Conservation (phyloP, 768 basidiomycete species). For the Termitomyces sp. region DNA sequence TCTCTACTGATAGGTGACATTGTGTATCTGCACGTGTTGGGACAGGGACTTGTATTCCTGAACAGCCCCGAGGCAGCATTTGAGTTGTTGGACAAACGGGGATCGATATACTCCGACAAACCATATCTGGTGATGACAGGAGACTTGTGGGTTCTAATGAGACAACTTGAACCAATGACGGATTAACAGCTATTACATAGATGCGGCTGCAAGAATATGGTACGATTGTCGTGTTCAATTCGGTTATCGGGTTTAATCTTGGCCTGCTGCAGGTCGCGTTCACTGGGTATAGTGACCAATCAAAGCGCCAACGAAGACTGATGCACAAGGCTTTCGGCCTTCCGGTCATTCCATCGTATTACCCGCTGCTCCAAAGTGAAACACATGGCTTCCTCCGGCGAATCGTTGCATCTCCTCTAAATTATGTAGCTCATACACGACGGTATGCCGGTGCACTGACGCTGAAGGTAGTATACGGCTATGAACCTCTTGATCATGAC, state of each 20-base stretch:
- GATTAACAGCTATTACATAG: slow-evolving; percentile 24
- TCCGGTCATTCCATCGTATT: slow-evolving; percentile 50
- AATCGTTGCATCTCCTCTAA: slow-evolving; percentile 43
- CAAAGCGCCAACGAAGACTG: slow-evolving; percentile 62
- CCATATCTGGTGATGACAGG: slow-evolving; percentile 66
- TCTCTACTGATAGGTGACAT: slow-evolving; percentile 47
- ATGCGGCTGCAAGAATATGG: slow-evolving; percentile 69
- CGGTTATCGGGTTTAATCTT: background rate
- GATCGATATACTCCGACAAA: slow-evolving; percentile 74
- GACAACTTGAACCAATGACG: background rate
- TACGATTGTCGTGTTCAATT: slow-evolving; percentile 23
- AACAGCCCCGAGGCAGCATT: slow-evolving; percentile 55
- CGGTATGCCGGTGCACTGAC: slow-evolving; percentile 61
- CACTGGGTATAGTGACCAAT: slow-evolving; percentile 60
- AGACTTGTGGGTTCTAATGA: slow-evolving; percentile 51
- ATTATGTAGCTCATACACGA: slow-evolving; percentile 33
- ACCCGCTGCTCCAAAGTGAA: slow-evolving; percentile 53
- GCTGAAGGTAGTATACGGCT: slow-evolving; percentile 60
- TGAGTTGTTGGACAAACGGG: slow-evolving; percentile 69
- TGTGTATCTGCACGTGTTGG: slow-evolving; percentile 62
- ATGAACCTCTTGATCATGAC: slow-evolving; percentile 35
- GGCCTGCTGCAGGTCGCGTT: slow-evolving; percentile 48
- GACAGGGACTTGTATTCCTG: slow-evolving; percentile 66
- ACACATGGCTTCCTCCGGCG: slow-evolving; percentile 56
- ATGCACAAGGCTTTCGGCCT: slow-evolving; percentile 62